Evolutionary conservation across 164 flowering plant species (phyloP), one percentile per base, ranked within the genome.

Genomic region (Paratinospora sagittata): DNA sequence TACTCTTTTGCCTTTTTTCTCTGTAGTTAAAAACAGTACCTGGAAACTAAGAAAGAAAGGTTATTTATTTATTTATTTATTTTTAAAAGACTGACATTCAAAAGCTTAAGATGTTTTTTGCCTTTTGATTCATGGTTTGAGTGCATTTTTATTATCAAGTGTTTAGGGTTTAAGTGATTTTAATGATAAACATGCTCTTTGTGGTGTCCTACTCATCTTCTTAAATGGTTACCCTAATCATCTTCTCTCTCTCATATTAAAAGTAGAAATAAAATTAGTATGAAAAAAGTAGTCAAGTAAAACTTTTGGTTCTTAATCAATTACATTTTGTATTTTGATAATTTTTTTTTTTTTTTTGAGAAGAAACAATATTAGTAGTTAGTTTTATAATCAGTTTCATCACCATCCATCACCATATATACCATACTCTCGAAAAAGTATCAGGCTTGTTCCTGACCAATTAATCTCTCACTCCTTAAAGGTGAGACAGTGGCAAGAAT

Each of bases 41-140:
- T 2, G 66, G 17, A 13, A 63, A 36, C 66, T 30, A 63, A n/a
- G 21, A 36, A 27, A 63, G n/a, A 34, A 7, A 36, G 12, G 1
- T 63, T 63, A 19, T 63, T 27, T 63, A n/a, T n/a, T 17, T 7
- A 14, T 27, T 33, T 63, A 19, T 16, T 36, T 63, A 12, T 36
- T 55, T 60, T 63, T 17, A 27, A 33, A 63, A 21, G 14, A 34
- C n/a, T 63, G 39, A 12, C 66, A 11, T 33, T 34, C 66, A 16
- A 63, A 63, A 63, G 41, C 34, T 63, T 63, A 63, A 63, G 63
- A 60, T 60, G 63, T 27, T 60, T 27, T 63, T 30, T 33, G 66
- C 37, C 66, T 63, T 61, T 52, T 52, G 58, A 52, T n/a, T n/a
- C n/a, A n/a, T 52, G 58, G 58, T n/a, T 16, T 52, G 6, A 6